A percentile compares a stretch with the other conserved stretches of the same genome.
phyloP scores from a whole-genome alignment of 371 early-diverging fungal species.

The Mortierella sp. region DNA sequence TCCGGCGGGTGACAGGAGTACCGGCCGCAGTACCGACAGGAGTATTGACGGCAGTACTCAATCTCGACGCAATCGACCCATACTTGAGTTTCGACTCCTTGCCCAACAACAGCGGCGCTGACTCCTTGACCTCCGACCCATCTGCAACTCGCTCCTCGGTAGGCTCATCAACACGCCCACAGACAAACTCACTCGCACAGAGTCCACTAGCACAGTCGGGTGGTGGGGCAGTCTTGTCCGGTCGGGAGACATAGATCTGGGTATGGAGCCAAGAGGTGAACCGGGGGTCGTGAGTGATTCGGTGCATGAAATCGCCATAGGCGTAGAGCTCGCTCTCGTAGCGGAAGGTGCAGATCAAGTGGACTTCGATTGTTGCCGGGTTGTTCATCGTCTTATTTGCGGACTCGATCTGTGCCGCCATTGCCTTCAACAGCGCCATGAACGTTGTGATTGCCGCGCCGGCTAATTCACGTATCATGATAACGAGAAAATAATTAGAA shows the following conservation, averaged over 20 bases:
- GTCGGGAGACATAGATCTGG: slow-evolving; percentile 41
- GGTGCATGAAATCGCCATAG: slow-evolving; percentile 49
- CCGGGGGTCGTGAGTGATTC: slow-evolving; percentile 40
- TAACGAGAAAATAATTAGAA: neutral
- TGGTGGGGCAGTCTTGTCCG: slow-evolving; percentile 29
- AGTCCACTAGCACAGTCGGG: slow-evolving; percentile 30
- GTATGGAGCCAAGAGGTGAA: slow-evolving; percentile 47
- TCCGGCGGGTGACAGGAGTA: neutral
- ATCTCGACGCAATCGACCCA: neutral
- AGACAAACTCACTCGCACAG: slow-evolving; percentile 43
- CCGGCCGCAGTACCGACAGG: neutral
- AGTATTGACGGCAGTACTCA: neutral
- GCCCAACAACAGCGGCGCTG: slow-evolving; percentile 23
- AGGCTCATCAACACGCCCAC: slow-evolving; percentile 16
- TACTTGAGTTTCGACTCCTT: neutral
- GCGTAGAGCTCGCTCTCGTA: slow-evolving; percentile 52
- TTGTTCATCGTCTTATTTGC: neutral
- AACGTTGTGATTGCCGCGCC: slow-evolving; percentile 52
- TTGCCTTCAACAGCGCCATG: slow-evolving; percentile 44
- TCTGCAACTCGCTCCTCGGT: neutral
- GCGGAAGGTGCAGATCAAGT: slow-evolving; percentile 49
- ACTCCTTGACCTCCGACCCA: neutral
- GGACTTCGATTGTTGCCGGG: slow-evolving; percentile 20
- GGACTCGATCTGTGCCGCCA: slow-evolving; percentile 48
- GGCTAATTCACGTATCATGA: slow-evolving; percentile 3